Conservation (phyloP, 2,329 filamentous ascomycete genomes). For the Ustulina deusta region DNA sequence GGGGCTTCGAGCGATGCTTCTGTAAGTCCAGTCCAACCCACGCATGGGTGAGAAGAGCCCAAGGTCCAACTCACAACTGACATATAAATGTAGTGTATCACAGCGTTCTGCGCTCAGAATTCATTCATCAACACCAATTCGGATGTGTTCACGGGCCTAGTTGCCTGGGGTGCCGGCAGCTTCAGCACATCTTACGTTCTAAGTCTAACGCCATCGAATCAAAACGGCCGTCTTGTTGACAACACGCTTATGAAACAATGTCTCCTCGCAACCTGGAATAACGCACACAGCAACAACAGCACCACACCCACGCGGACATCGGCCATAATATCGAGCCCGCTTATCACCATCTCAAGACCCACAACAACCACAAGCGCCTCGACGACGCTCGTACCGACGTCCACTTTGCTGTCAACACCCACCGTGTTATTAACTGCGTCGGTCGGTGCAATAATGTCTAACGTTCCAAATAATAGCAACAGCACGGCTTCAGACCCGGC, state of each 20-base stretch:
- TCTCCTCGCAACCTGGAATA: conserved; percentile 54
- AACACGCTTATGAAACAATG: conserved; percentile 59
- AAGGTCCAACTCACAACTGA: conserved; percentile 12
- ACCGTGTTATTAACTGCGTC: conserved; percentile 24
- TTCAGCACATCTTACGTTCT: conserved; percentile 58
- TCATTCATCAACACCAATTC: conserved; percentile 59
- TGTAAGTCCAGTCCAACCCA: conserved; percentile 47
- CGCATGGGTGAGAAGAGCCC: neutral
- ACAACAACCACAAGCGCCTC: conserved; percentile 16
- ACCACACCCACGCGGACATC: conserved; percentile 18
- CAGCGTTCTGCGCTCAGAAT: conserved; percentile 61
- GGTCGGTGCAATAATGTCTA: neutral
- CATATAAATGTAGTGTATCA: conserved; percentile 53
- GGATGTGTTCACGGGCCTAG: conserved; percentile 61
- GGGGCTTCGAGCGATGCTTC: conserved; percentile 60
- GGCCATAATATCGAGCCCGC: neutral
- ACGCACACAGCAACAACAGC: conserved; percentile 32
- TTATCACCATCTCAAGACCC: neutral
- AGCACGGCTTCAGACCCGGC: neutral
- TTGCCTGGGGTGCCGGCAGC: conserved; percentile 61
- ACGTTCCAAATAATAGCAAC: conserved; percentile 9
- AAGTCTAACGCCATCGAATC: conserved; percentile 56
- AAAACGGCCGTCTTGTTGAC: conserved; percentile 52
- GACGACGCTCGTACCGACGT: conserved; percentile 6
- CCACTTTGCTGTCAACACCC: conserved; percentile 24